Evolutionary conservation across 192 early-diverging fungal genomes (phyloP).

Genomic region (Gonapodya prolifera): DNA sequence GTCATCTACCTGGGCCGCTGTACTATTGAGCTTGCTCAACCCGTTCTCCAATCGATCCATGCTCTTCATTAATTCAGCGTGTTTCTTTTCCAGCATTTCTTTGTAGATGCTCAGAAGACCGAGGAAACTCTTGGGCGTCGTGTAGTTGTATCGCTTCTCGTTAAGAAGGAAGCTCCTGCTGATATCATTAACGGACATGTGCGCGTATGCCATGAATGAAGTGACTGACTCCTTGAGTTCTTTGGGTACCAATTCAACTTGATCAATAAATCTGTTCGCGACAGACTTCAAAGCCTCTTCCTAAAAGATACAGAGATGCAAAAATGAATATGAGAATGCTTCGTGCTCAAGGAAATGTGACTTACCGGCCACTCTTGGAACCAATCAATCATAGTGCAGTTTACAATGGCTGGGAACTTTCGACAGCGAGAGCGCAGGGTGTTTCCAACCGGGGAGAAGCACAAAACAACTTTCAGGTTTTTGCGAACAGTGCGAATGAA

Average conservation of each 20-base stretch:
- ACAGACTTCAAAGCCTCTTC: conserved; percentile 49
- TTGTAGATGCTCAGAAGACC: conserved; percentile 44
- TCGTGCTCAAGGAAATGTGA: too few relatives aligned
- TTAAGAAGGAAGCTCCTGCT: conserved; percentile 49
- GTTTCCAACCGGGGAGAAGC: conserved; percentile 54
- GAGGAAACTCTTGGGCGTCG: conserved; percentile 53
- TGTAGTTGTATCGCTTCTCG: conserved; percentile 55
- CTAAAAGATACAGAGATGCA: too few relatives aligned
- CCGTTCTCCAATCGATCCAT: conserved; percentile 59
- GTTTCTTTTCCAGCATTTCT: conserved; percentile 51
- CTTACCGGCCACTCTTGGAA: conserved; percentile 29
- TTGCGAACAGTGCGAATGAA: conserved; percentile 39
- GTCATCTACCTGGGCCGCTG: conserved; percentile 49
- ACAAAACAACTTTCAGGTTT: conserved; percentile 50
- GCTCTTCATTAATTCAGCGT: conserved; percentile 36
- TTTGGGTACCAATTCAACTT: conserved; percentile 38
- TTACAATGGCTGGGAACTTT: conserved; percentile 50
- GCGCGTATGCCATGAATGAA: conserved; percentile 50
- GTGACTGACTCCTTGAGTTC: conserved; percentile 37
- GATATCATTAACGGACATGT: conserved; percentile 40
- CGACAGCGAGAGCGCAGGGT: conserved; percentile 39
- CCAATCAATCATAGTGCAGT: conserved; percentile 47
- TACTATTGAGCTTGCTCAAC: conserved; percentile 46
- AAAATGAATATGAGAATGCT: too few relatives aligned
- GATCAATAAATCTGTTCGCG: conserved; percentile 40